Evolutionary conservation across 495 filamentous ascomycete genomes (phyloP), one percentile per base, ranked within the genome.

Genomic region (Umbilicaria muhlenbergii): DNA sequence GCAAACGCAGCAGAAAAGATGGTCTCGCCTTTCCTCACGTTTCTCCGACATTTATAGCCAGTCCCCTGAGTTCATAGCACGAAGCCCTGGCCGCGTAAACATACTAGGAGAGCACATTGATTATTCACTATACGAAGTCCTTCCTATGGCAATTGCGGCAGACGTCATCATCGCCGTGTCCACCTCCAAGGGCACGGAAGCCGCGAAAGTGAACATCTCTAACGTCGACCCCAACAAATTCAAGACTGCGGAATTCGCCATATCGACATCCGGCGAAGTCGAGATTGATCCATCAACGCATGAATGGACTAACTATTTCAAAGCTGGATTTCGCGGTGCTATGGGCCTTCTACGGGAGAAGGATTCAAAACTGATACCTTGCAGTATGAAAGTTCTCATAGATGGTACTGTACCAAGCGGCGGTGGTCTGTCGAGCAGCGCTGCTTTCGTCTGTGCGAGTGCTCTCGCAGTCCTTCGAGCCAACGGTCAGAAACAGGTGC

Each of bases 91-190:
- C 40, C 74, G 91, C 45, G 91, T 98, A 47, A 96, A 96, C 68
- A 91, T 98, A 58, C 95, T 98, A 53, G 91, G 91, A 57, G 91
- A 98, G 69, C 91, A 98, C 65, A 95, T 98, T 55, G 91, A 98
- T 69, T 98, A 98, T 62, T 92, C 85, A 15, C 76, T 96, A 32
- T 98, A 95, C 67, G 78, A 89, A 56, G 89, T 95, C 38, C 69
- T 98, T 14, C 91, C 91, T 41, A 96, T 94, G 74, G 91, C 88
- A 43, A 82, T 95, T 50, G 86, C 78, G 14, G 83, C 85, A 39
- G 91, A 98, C 58, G 77, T 87, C 43, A 72, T 98, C 35, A 71
- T 98, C 45, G 91, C 89, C 39, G 84, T 95, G 35, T 51, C 64
- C 11, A 43, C 54, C 28, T 52, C 56, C 12, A 28, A 37, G 17